A percentile compares a stretch with the other conserved stretches of the same genome.
Conservation (phyloP, 305 asterid genomes). For the Petunia hybrid region DNA sequence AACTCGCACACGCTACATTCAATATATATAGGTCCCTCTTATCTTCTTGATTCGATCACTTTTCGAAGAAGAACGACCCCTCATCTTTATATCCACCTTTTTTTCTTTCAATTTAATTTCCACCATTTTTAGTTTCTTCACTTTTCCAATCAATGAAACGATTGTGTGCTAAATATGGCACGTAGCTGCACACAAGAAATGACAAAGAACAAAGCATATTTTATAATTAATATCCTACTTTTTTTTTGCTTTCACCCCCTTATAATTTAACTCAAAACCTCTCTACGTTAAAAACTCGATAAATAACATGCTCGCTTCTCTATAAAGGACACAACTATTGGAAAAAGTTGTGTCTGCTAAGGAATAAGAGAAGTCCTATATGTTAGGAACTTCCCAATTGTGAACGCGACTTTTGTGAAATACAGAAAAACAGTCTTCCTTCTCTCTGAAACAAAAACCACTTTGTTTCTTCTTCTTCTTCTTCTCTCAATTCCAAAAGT, state of each 20-base stretch:
- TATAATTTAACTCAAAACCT: neutral
- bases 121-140: neutral
- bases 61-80: neutral
- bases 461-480: too few species aligned
- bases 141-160: neutral
- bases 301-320: too few species aligned
- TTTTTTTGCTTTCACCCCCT: neutral
- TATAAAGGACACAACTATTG: too few species aligned
- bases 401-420: too few species aligned
- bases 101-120: neutral
- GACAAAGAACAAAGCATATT: neutral
- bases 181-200: neutral
- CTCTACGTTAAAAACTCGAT: neutral
- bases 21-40: neutral
- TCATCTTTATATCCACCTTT: neutral
- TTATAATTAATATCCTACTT: neutral
- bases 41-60: neutral
- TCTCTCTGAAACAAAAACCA: too few species aligned
- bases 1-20: neutral
- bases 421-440: too few species aligned
- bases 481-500: too few species aligned
- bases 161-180: neutral
- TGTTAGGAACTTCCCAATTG: too few species aligned
- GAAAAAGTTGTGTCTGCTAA: too few species aligned
- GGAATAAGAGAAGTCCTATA: too few species aligned